Conservation (phyloP, 1,139 yeast species). For the Candida dubliniensis region DNA sequence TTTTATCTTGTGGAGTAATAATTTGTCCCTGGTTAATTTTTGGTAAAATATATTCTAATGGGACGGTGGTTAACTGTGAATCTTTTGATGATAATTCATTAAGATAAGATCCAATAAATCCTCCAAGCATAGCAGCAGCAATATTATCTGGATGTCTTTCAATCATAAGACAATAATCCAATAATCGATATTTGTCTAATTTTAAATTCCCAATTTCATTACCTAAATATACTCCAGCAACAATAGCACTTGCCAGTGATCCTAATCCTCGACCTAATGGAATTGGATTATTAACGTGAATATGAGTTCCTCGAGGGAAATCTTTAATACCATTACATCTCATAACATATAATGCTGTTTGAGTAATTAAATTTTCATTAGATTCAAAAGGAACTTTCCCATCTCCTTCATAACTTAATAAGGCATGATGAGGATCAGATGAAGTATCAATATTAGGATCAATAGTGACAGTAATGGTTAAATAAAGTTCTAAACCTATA, state of each 20-base stretch:
- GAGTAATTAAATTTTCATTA: conserved; percentile 80
- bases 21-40: conserved; percentile 35
- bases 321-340: conserved; percentile 72
- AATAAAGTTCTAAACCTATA: conserved; percentile 73
- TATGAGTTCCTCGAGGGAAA: conserved; percentile 83
- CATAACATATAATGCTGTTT: conserved; percentile 87
- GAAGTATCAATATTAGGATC: conserved; percentile 54
- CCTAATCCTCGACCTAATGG: conserved; percentile 97
- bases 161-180: conserved; percentile 93
- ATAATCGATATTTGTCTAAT: conserved; percentile 74
- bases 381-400: conserved; percentile 85
- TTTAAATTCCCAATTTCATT: conserved; percentile 77
- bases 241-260: conserved; percentile 98
- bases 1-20: conserved; percentile 60
- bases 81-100: conserved; percentile 76
- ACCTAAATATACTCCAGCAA: conserved; percentile 93
- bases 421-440: conserved; percentile 67
- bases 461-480: conserved; percentile 66
- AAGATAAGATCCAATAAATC: conserved; percentile 92
- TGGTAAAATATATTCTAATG: conserved; percentile 81
- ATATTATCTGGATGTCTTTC: conserved; percentile 98
- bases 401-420: conserved; percentile 66
- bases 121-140: conserved; percentile 99
- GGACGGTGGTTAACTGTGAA: conserved; percentile 72
- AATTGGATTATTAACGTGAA: conserved; percentile 83